These are phyloP conservation scores for Nevesoporus exiguus DNA, from an alignment of 768 basidiomycete species.

Conservation along the genomic window DNA sequence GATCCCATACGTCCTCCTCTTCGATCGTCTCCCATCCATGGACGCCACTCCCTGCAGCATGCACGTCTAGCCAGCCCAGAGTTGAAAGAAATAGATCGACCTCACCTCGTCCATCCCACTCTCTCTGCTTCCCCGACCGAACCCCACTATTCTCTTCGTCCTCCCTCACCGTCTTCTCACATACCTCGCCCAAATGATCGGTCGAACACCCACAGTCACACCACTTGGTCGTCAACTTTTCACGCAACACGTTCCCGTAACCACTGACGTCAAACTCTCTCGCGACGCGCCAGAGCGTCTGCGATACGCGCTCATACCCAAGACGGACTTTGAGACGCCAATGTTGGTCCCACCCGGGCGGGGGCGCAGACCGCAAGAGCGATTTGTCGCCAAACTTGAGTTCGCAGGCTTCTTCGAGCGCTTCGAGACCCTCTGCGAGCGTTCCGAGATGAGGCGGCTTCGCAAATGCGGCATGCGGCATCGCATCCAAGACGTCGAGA, in stretches of 20 bases:
- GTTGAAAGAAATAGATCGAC: not conserved
- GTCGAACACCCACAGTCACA: slow-evolving; percentile 81
- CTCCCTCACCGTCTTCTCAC: slow-evolving; percentile 67
- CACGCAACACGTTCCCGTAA: slow-evolving; percentile 64
- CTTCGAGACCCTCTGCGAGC: slow-evolving; percentile 53
- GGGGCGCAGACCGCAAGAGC: slow-evolving; percentile 29
- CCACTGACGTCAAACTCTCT: slow-evolving; percentile 71
- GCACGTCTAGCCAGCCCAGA: not conserved
- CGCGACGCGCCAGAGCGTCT: slow-evolving; percentile 68
- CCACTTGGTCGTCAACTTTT: slow-evolving; percentile 74
- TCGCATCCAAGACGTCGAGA: slow-evolving; percentile 56
- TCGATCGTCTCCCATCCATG: slow-evolving; percentile 73
- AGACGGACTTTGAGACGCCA: slow-evolving; percentile 59
- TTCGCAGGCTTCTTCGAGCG: slow-evolving; percentile 64
- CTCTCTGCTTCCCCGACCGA: slow-evolving; percentile 61
- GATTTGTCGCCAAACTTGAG: slow-evolving; percentile 46
- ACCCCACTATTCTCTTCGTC: slow-evolving; percentile 62
- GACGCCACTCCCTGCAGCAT: slow-evolving; percentile 48
- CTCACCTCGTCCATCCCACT: slow-evolving; percentile 71
- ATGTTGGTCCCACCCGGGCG: slow-evolving; percentile 48
- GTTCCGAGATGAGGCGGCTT: slow-evolving; percentile 67
- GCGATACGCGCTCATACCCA: slow-evolving; percentile 62
- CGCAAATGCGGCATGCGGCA: slow-evolving; percentile 53
- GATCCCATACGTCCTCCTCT: slow-evolving; percentile 75
- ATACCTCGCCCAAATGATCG: slow-evolving; percentile 74